Base-by-base conservation (phyloP, 2,329 filamentous ascomycete species). In the Fusarium sp. region DNA sequence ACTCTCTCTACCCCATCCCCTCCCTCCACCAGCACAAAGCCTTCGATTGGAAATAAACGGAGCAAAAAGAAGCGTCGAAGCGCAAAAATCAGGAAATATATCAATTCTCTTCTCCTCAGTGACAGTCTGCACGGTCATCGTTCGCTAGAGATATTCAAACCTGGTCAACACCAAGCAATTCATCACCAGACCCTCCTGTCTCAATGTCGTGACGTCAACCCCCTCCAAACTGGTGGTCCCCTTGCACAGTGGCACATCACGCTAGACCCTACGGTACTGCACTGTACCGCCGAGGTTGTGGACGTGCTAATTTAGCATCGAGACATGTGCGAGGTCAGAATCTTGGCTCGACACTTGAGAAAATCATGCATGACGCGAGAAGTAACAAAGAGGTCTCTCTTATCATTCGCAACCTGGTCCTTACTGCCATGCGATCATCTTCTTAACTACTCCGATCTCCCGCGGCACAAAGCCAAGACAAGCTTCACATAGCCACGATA, bases 161-260 rank as follows among this genome's bases (percentile, higher is more conserved):
- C 29, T 35, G 46, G 46, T 67, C 60, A 75, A 65, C 64, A 66
- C 57, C 70, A 73, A 55, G 33, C 40, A 64, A 44, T 46, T 46
- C 40, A 71, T 71, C 70, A 75, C 51, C 46, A 70, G 73, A 75
- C 62, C 59, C 64, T 46, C 22, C 24, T 65, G 8, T 46, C 56
- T 42, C 31, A 4, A 42, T 16, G 44, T 55, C 49, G 65, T 76
- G 74, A 76, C 74, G 74, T 76, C 74, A 76, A 67, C 24, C 55
- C 59, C 27, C 66, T 61, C 20, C 64, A 16, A 22, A 17, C 20
- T 40, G 57, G 44, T 66, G 68, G 71, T 72, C 67, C 67, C 71
- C 67, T 73, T 66, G 68, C 61, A 57, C 44, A 6, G 58, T 72
- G 60, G 51, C 57, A 53, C 71, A 24, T 58, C 56, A 69, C 58